Base-by-base conservation (phyloP, 2,329 filamentous ascomycete species). In the Kalaharituber pfeilii region DNA sequence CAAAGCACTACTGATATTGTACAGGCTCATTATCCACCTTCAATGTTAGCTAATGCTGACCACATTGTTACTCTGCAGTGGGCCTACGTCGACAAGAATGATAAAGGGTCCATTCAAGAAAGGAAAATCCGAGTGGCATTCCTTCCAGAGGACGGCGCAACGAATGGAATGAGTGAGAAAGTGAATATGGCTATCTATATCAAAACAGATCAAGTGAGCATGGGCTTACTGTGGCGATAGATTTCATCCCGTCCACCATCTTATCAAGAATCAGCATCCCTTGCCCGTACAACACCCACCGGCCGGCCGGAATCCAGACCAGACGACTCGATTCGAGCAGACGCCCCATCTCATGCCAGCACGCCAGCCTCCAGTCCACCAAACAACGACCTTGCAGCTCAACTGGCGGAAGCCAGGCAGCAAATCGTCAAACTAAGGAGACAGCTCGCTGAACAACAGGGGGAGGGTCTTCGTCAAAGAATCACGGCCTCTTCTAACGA, bases 121-220 rank as follows among this genome's bases (percentile, higher is more conserved):
- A 86, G 82, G 73, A 98, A 96, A 75, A 98, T 98, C 63, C 81
- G 89, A 49, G 91, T 98, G 60, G 76, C 76, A 62, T 98, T 89
- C 75, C 74, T 95, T 42, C 70, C 83, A 49, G 74, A 82, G 8
- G 76, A 79, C 50, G 75, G 75, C 56, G 50, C 58, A 51, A 26
- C 57, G 27, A 50, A 50, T 54, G 44, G 54, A 53, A 49, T 58
- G 49, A 56, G 60, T 56, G 50, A 59, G 56, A 59, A 53, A 22
- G 42, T 47, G 25, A 47, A 25, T 20, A 13, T 8, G 8, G 33
- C 4, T 3, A 5, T 24, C 25, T 47, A n/a, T n/a, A n/a, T n/a
- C n/a, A n/a, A n/a, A n/a, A n/a, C n/a, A n/a, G n/a, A n/a, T n/a
- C 24, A 5, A 15, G 22, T 47, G 15, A 22, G 5, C 42, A 3